phyloP scores from a whole-genome alignment of 2,329 filamentous ascomycete genomes.

The Alternaria arborescens region DNA sequence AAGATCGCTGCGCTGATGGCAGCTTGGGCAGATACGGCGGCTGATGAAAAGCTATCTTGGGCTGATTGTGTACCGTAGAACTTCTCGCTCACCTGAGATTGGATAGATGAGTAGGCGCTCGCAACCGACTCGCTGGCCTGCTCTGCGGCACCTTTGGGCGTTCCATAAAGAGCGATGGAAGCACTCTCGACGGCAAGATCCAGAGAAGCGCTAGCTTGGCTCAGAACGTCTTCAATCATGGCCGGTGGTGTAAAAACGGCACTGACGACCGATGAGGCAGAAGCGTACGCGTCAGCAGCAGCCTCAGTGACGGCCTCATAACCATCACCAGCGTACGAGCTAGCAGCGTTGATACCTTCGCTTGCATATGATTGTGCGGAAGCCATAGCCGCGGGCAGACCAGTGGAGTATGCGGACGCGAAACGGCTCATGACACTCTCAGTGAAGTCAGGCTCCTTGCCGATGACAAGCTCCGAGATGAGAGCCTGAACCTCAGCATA shows the following conservation, averaged over 20 bases:
- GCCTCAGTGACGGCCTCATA: constrained; percentile 60
- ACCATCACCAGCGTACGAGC: constrained; percentile 60
- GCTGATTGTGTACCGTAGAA: constrained; percentile 66
- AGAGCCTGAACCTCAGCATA: constrained; percentile 75
- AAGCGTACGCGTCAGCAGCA: constrained; percentile 59
- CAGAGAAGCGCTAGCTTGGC: constrained; percentile 64
- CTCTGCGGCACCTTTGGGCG: constrained; percentile 62
- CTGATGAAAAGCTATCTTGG: constrained; percentile 61
- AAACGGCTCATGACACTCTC: constrained; percentile 80
- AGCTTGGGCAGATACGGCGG: constrained; percentile 63
- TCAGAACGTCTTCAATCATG: constrained; percentile 65
- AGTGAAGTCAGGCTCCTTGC: constrained; percentile 81
- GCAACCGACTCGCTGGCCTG: constrained; percentile 63
- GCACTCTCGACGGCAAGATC: constrained; percentile 68
- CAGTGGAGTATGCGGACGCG: constrained; percentile 75
- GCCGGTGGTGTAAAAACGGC: constrained; percentile 66
- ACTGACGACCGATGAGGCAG: constrained; percentile 57
- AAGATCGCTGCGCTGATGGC: constrained; percentile 66
- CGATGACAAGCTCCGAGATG: constrained; percentile 77
- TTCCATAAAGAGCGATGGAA: constrained; percentile 66
- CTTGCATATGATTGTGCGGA: constrained; percentile 64
- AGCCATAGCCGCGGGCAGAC: constrained; percentile 64
- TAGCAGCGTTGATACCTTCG: constrained; percentile 54
- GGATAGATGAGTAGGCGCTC: constrained; percentile 61
- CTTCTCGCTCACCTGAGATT: constrained; percentile 61